Base-by-base conservation (phyloP, 139 green algal species). In the Chlamydomonas sp. region DNA sequence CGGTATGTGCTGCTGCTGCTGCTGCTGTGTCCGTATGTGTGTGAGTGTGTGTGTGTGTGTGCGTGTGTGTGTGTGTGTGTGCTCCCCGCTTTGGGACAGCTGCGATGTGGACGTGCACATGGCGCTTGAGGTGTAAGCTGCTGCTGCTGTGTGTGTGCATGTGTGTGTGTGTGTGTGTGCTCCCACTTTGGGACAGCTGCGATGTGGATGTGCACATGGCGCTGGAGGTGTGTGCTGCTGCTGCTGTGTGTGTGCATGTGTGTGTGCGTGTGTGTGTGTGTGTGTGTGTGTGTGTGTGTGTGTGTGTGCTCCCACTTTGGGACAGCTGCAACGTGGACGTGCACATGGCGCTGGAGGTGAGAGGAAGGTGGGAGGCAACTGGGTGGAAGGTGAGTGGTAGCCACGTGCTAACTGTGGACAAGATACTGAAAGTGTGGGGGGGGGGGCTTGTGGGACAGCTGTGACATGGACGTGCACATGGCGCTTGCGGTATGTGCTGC, bases 161-260 rank as follows among this genome's bases (percentile, higher is more conserved):
- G 2, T 91, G 72, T 58, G 77, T 79, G 22, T 66, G 80, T 29
- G 37, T 50, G 5, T 35, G 60, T 2, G 36, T 30, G 35, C 24
- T 43, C 29, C 48, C 57, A 26, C 73, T 88, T 38, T 93, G 86
- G 86, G 77, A 90, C 64, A 30, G 35, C 8, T 91, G 86, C 73
- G 75, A 73, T 6, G 72, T 95, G 0, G 47, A 80, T 1, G 82
- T 72, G 5, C 76, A 86, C 65, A 92, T 92, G 30, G n/a, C 71
- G 0, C 58, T 78, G 29, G 81, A 89, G 72, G 79, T 81, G 47
- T 1, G 72, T 62, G 1, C 2, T 36, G 6, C 8, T 63, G 39
- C 10, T 50, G 39, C 10, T n/a, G 13, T 8, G n/a, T n/a, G n/a
- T n/a, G n/a, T n/a, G n/a, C n/a, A n/a, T n/a, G n/a, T n/a, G n/a